Evolutionary conservation across 192 early-diverging fungal genomes (phyloP), one percentile per base, ranked within the genome.

Genomic region (Lobosporangium transversale): DNA sequence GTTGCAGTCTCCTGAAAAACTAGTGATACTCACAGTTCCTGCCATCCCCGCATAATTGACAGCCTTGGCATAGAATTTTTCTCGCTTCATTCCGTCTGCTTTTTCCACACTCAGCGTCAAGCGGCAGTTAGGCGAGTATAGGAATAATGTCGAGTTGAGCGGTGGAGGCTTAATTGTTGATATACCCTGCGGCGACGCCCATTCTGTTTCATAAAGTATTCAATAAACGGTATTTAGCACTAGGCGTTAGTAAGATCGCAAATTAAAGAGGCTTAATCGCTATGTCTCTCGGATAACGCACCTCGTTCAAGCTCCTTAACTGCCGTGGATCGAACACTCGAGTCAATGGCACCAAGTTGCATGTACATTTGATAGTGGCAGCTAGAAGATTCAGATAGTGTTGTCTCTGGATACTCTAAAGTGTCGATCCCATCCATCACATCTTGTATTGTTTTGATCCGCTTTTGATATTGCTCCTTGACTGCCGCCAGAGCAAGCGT

Each of bases 21-120:
- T 1, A 7, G 12, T 9, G 15, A 24, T 20, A 6, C 80, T 65
- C 37, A 83, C 66, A 18, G 64, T 55, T 27, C 70, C 81, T 18
- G 81, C 83, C 70, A 84, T 62, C 2, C 70, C 66, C 0, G 85
- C 85, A 58, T 84, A 87, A 17, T 79, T 66, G 37, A 84, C 66
- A 17, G 85, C 83, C 50, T 87, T 87, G 37, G 60, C 53, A 31
- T 79, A 87, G 37, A 84, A 87, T 23, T 78, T 83, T 62, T 84
- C 83, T 27, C 82, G 79, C 57, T 85, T 83, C 64, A 83, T 81
- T 23, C 85, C 85, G 1, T 64, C 64, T 2, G 68, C 57, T 14
- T 83, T 68, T 17, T 62, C 52, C 33, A 69, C 70, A 1, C 68
- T 44, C 14, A 83, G 42, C 3, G 55, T 32, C 17, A 87, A 23